A percentile compares a stretch with the other conserved stretches of the same genome.
These are phyloP conservation scores for Medicago arabica DNA, from an alignment of 306 rosid genomes.

Conservation along the genomic window DNA sequence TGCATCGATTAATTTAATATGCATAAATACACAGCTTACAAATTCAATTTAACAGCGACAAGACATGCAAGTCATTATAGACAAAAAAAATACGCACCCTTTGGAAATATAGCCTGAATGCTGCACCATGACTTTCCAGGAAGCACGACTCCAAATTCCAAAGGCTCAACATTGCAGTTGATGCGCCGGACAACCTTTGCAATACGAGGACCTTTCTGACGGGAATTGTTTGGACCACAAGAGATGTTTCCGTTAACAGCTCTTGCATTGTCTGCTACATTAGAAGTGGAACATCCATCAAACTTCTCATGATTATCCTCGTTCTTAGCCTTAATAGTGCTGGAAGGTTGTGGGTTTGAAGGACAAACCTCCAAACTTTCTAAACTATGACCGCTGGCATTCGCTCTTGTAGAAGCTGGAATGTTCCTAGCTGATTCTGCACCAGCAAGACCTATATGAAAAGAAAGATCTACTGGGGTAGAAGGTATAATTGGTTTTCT, in stretches of 20 bases:
- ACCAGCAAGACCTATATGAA: conserved; percentile 43
- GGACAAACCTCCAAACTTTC: conserved; percentile 39
- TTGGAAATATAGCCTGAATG: conserved; percentile 90
- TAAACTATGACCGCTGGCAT: conserved; percentile 39
- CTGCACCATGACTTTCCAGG: conserved; percentile 94
- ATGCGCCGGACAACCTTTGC: conserved; percentile 96
- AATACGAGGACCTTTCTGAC: conserved; percentile 97
- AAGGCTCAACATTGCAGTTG: conserved; percentile 93
- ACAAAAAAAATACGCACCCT: conserved; percentile 58
- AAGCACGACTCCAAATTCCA: conserved; percentile 84
- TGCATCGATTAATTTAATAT: conserved; percentile 57
- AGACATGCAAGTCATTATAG: conserved; percentile 21
- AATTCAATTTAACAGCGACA: conserved; percentile 34
- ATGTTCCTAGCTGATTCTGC: conserved; percentile 45
- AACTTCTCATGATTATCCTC: conserved; percentile 58
- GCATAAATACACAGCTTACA: conserved; percentile 41
- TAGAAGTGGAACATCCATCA: conserved; percentile 56
- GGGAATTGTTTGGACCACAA: conserved; percentile 60
- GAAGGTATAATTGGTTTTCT: conserved; percentile 49
- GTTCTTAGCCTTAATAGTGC: conserved; percentile 52
- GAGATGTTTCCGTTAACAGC: conserved; percentile 58
- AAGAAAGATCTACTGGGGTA: conserved; percentile 46
- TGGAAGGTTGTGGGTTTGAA: conserved; percentile 50
- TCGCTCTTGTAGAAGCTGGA: conserved; percentile 45
- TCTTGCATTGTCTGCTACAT: conserved; percentile 56